These are phyloP conservation scores for Schizochytrium sp. DNA, from an alignment of 108 stramenopile genomes.

Conservation along the genomic window DNA sequence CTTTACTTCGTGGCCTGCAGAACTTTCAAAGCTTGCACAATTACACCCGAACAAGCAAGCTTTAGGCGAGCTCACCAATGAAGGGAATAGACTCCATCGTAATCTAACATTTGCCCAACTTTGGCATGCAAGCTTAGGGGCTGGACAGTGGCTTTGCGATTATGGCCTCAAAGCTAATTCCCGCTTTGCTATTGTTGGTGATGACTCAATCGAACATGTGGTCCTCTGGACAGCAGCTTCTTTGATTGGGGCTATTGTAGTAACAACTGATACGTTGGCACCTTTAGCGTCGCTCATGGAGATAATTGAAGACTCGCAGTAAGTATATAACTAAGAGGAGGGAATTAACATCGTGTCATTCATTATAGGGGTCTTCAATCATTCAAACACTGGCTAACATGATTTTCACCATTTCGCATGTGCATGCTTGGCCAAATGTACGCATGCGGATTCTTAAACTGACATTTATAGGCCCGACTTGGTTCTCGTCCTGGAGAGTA, in stretches of 20 bases:
- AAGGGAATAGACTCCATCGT: neutral
- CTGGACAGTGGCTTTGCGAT: conserved; percentile 2
- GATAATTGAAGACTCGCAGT: neutral
- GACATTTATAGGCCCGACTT: no score
- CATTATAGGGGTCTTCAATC: neutral
- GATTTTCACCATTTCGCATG: no score
- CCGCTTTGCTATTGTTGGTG: conserved; percentile 25
- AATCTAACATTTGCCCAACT: neutral
- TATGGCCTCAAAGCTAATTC: neutral
- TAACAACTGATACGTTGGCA: neutral
- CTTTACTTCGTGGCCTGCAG: conserved; percentile 14
- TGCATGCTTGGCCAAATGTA: no score
- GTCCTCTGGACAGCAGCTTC: conserved; percentile 7
- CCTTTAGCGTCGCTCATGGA: neutral
- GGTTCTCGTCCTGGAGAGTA: no score
- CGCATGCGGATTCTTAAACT: no score
- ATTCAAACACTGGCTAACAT: no score
- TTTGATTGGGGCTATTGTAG: neutral
- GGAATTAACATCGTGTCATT: neutral
- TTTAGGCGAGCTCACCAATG: neutral
- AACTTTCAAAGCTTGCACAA: neutral
- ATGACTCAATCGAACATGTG: conserved; percentile 9
- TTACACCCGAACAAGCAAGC: neutral
- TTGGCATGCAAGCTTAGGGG: neutral
- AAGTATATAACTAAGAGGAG: neutral